Conservation (phyloP, 1,139 yeast species). For the Candida smagusa region DNA sequence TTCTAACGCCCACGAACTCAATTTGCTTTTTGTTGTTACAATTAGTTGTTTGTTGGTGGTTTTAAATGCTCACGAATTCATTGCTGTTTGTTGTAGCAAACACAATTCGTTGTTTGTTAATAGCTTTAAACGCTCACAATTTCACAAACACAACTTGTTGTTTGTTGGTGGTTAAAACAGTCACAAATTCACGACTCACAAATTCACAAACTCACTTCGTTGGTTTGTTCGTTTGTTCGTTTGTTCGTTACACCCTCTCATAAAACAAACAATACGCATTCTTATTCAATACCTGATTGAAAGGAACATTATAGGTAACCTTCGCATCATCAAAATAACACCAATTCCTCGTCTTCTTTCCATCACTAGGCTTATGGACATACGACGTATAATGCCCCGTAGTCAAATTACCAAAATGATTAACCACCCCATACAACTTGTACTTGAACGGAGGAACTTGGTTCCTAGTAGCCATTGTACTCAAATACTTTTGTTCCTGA, state of each 20-base stretch:
- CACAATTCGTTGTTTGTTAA: no score
- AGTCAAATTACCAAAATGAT: slow-evolving; percentile 74
- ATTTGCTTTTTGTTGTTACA: no score
- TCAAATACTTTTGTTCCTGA: slow-evolving; percentile 43
- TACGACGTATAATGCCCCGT: slow-evolving; percentile 94
- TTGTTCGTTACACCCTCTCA: slow-evolving; percentile 30
- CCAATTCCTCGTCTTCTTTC: slow-evolving; percentile 52
- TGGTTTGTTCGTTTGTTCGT: no score
- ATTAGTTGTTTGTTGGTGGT: no score
- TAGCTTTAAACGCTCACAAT: no score
- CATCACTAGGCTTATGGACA: slow-evolving; percentile 55
- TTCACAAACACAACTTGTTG: no score
- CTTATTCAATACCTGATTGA: slow-evolving; percentile 46
- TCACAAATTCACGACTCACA: no score
- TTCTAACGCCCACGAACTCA: no score
- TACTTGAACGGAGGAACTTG: slow-evolving; percentile 81
- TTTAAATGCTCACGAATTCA: no score
- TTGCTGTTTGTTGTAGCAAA: no score
- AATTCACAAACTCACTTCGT: no score
- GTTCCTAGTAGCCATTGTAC: slow-evolving; percentile 63
- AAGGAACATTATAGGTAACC: slow-evolving; percentile 41
- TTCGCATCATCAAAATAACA: slow-evolving; percentile 74
- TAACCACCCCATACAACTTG: slow-evolving; percentile 80
- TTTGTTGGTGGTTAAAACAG: no score
- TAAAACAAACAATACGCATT: slow-evolving; percentile 80